Conservation (phyloP, 805 yeast species). For the Schwanniomyces pseudopolymorphus region DNA sequence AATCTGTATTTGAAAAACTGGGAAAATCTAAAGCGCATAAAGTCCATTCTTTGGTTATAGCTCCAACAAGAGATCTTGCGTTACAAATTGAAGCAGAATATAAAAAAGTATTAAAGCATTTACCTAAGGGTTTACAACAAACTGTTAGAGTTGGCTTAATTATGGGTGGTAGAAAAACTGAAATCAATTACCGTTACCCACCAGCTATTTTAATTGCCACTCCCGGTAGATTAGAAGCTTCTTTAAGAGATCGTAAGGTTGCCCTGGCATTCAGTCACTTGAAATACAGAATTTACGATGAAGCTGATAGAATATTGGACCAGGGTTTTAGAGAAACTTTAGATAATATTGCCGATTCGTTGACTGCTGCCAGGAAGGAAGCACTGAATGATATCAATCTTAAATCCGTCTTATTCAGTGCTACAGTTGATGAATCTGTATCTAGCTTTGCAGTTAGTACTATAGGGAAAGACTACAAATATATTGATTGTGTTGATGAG, state of each 20-base stretch:
- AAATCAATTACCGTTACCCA: slow-evolving; percentile 22
- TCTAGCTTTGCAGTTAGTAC: slow-evolving; percentile 59
- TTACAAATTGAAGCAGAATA: slow-evolving; percentile 73
- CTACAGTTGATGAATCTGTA: slow-evolving; percentile 76
- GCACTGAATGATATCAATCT: slow-evolving; percentile 29
- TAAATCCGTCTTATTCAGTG: slow-evolving; percentile 80
- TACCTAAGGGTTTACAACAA: slow-evolving; percentile 16
- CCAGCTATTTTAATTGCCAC: slow-evolving; percentile 80
- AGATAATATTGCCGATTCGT: slow-evolving; percentile 50
- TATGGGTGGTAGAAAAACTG: slow-evolving; percentile 63
- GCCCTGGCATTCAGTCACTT: slow-evolving; percentile 53
- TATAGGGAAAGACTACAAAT: slow-evolving; percentile 54
- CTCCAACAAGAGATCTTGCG: slow-evolving; percentile 93
- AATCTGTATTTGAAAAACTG: slow-evolving; percentile 37
- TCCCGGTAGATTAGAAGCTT: slow-evolving; percentile 80
- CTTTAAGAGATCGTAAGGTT: slow-evolving; percentile 45
- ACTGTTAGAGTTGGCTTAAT: slow-evolving; percentile 46
- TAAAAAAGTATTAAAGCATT: slow-evolving; percentile 37
- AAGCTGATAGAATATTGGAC: slow-evolving; percentile 85
- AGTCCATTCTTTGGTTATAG: slow-evolving; percentile 58
- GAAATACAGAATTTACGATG: slow-evolving; percentile 75
- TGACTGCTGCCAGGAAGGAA: slow-evolving; percentile 36
- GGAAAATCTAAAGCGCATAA: slow-evolving; percentile 40
- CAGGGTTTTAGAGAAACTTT: slow-evolving; percentile 75
- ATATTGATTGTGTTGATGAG: slow-evolving; percentile 71